phyloP scores from a whole-genome alignment of 257 asterid genomes.

The Lavandula angustifolia region DNA sequence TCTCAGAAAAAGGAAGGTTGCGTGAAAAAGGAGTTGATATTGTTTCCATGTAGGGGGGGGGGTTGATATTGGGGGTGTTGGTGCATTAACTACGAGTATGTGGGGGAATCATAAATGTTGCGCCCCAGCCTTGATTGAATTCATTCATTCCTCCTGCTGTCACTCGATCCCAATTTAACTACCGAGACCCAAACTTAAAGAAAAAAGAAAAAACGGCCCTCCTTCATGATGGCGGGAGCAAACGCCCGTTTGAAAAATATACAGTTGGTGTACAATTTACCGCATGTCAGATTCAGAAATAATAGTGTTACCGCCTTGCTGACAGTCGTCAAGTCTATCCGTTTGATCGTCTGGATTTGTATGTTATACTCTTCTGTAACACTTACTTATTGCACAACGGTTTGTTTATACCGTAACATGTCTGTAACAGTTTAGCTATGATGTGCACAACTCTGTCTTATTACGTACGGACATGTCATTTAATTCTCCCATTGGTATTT shows the following conservation, averaged over 20 bases:
- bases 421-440: no score
- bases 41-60: constrained; percentile 32
- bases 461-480: no score
- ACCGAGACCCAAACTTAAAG: not conserved
- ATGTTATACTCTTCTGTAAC: no score
- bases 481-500: no score
- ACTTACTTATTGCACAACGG: no score
- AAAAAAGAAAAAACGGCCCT: no score
- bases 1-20: no score
- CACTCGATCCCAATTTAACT: constrained; percentile 16
- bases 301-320: no score
- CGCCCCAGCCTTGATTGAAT: constrained; percentile 20
- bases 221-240: constrained; percentile 24
- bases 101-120: constrained; percentile 61
- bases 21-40: constrained; percentile 7
- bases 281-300: constrained; percentile 10
- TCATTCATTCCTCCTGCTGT: constrained; percentile 15
- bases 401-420: no score
- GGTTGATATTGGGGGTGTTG: constrained; percentile 25
- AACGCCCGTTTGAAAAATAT: constrained; percentile 1
- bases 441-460: no score
- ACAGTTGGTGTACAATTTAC: constrained; percentile 1
- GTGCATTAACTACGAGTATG: constrained; percentile 60
- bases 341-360: no score
- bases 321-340: no score